Evolutionary conservation across 176 grass and related monocot genomes (phyloP).

Genomic region (Zoysia japonica): DNA sequence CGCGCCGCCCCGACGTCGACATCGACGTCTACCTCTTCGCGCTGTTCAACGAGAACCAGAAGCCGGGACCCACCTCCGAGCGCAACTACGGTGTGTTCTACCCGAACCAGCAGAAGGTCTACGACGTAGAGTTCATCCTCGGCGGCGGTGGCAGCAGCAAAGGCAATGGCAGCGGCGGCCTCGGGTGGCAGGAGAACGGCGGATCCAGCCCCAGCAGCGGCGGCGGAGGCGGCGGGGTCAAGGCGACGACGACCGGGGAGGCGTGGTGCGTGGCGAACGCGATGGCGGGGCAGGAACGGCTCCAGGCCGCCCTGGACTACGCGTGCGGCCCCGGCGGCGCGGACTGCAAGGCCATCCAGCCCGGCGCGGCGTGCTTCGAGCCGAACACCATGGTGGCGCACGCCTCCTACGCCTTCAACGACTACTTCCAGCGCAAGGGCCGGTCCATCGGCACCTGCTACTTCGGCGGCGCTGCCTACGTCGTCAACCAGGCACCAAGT

Average conservation of each 20-base stretch:
- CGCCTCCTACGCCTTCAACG: slow-evolving; percentile 72
- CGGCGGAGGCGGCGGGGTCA: slow-evolving; percentile 34
- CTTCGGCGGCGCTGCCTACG: slow-evolving; percentile 74
- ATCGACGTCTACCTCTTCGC: slow-evolving; percentile 89
- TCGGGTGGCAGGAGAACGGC: slow-evolving; percentile 62
- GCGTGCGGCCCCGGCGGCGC: slow-evolving; percentile 83
- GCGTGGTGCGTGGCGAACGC: slow-evolving; percentile 92
- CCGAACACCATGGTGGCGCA: slow-evolving; percentile 85
- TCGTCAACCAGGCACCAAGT: slow-evolving; percentile 68
- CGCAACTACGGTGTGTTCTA: slow-evolving; percentile 96
- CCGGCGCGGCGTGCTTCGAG: slow-evolving; percentile 75
- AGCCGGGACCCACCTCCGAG: slow-evolving; percentile 77
- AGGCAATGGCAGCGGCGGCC: background rate
- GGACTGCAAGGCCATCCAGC: slow-evolving; percentile 81
- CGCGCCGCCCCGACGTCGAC: slow-evolving; percentile 74
- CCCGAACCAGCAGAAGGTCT: slow-evolving; percentile 84
- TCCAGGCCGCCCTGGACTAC: slow-evolving; percentile 76
- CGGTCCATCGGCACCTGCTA: slow-evolving; percentile 69
- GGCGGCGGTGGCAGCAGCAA: slow-evolving; percentile 27
- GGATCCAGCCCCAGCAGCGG: background rate
- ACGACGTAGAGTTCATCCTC: slow-evolving; percentile 81
- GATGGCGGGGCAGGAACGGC: slow-evolving; percentile 42
- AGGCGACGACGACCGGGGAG: slow-evolving; percentile 50
- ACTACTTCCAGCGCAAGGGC: slow-evolving; percentile 77
- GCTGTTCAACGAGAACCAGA: slow-evolving; percentile 99